Base-by-base conservation (phyloP, 1,284 basidiomycete species). In the Gastroboletus turbinatus region DNA sequence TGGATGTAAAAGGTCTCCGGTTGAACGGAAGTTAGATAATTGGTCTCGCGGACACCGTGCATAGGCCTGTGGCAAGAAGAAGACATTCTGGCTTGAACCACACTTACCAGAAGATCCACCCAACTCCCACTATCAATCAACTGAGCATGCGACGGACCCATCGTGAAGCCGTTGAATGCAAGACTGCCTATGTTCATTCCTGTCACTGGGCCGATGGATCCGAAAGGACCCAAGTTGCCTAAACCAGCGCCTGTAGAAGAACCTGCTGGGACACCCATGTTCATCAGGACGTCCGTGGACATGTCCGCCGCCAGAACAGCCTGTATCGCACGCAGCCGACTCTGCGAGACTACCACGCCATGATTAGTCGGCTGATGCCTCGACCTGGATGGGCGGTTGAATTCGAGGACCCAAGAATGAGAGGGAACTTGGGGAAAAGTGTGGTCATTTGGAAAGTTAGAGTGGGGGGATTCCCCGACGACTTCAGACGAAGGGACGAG, bases 321-420 rank as follows among this genome's bases (percentile, higher is more conserved):
- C 23, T 68, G 70, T 53, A 70, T 69, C 6, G 87, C 87, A 54
- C 81, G 80, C 80, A 91, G 82, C 50, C 86, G 78, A 23, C 79
- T 78, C 69, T 90, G 88, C 58, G 82, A 84, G 76, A 90, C 80
- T 11, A 90, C 81, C 43, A 91, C 70, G 17, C 88, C 88, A 17
- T 69, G 70, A 43, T 69, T 69, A 57, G 75, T 73, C 1, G 52
- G 46, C 16, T 50, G 54, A 9, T 82, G 80, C 43, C 78, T 77
- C 40, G 49, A 56, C 19, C 32, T 61, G 33, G 80, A 74, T 14
- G 67, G 54, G 17, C 55, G 50, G 2, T 87, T 88, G 64, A 91
- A 90, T 66, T 90, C 87, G 30, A 91, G 77, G 13, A 84, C 74
- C 86, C 88, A 91, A 1, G 76, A 73, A 67, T 82, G 76, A 44